Evolutionary conservation across 371 early-diverging fungal genomes (phyloP), one percentile per base, ranked within the genome.

Genomic region (Entomophthora muscae): DNA sequence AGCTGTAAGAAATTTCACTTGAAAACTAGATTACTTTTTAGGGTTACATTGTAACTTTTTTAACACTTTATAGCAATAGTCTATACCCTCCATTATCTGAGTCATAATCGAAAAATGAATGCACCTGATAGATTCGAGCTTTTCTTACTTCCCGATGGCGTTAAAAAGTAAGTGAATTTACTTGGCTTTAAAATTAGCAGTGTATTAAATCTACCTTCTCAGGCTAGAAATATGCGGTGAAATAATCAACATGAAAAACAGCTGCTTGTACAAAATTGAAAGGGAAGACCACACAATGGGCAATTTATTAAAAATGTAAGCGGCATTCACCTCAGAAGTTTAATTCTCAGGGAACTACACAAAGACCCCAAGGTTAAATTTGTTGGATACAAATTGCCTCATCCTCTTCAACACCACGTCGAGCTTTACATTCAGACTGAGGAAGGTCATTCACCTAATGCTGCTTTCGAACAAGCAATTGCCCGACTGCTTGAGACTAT

Each of bases 231-330:
- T 73, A 92, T 94, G 32, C 89, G 92, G 5, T 91, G 90, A 10
- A 89, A 95, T 75, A 83, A 80, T 21, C 23, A 42, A 42, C 22
- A 42, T 61, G 32, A 61, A 21, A 30, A 61, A 61, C 61, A 61
- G 61, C 24, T n/a, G 12, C 22, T 13, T 61, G 5, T 61, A 22
- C 26, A 12, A 26, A 59, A 84, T 99, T 60, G 83, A 91, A 65
- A 86, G 89, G 72, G 99, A 99, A 75, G 97, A 97, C 76, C 99
- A 99, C 72, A 97, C 98, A 2, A 72, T 98, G 3, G 99, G 88
- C 57, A 98, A 96, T 70, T 79, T 93, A 68, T 74, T 99, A 31
- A 76, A 91, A 74, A 82, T 83, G 91, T 90, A 84, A 76, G 78
- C 65, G 29, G 24, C 31, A 1, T 27, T 28, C 27, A 54, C 28